phyloP scores from a whole-genome alignment of 2,329 filamentous ascomycete genomes.

The Rutstroemia sp. region DNA sequence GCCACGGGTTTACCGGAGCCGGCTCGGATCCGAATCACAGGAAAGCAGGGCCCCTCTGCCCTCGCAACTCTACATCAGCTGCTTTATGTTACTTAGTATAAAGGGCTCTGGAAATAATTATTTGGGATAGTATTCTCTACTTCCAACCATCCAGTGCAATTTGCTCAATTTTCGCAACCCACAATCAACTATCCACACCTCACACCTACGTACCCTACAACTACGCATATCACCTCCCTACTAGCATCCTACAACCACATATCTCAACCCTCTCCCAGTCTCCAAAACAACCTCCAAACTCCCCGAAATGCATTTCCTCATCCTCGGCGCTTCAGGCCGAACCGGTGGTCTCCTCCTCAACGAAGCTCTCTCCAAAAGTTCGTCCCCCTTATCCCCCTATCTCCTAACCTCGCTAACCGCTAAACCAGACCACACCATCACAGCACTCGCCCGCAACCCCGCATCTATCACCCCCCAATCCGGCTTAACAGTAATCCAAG shows the following conservation, averaged over 20 bases:
- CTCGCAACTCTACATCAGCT: too few species aligned
- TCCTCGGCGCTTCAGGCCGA: constrained; percentile 39
- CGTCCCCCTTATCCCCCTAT: neutral
- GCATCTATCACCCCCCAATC: constrained; percentile 26
- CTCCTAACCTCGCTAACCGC: neutral
- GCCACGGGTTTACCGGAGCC: too few species aligned
- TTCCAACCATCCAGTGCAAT: too few species aligned
- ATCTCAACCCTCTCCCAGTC: neutral
- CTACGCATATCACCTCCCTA: neutral
- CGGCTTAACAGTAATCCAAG: constrained; percentile 34
- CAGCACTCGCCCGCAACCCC: constrained; percentile 38
- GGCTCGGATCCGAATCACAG: too few species aligned
- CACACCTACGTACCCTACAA: too few species aligned
- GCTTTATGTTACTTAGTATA: too few species aligned
- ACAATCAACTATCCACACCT: too few species aligned
- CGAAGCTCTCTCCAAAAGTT: constrained; percentile 29
- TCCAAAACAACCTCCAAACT: neutral
- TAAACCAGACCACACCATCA: constrained; percentile 34
- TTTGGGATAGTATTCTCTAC: too few species aligned
- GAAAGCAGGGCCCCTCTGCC: too few species aligned
- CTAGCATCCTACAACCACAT: neutral
- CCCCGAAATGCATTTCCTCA: constrained; percentile 36
- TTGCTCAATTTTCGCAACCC: too few species aligned
- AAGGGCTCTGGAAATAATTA: too few species aligned
- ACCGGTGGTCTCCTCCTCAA: constrained; percentile 38